Conservation (phyloP, 768 basidiomycete species). For the Crassisporium funariophilum region DNA sequence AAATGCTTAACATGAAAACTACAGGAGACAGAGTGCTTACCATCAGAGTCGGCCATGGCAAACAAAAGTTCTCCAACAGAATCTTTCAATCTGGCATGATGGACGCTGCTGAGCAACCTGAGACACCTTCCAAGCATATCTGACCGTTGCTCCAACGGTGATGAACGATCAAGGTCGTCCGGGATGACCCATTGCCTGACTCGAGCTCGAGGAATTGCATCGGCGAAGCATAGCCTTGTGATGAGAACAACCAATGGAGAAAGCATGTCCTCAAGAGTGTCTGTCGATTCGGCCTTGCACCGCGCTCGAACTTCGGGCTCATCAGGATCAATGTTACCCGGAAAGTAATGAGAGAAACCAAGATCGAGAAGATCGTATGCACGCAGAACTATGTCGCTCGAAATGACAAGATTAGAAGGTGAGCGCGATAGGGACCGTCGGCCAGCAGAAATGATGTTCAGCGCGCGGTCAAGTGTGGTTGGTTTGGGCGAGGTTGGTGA, state of each 20-base stretch:
- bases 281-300: slow-evolving; percentile 48
- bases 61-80: slow-evolving; percentile 87
- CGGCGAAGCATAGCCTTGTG: slow-evolving; percentile 66
- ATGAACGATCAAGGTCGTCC: slow-evolving; percentile 75
- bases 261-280: slow-evolving; percentile 74
- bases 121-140: slow-evolving; percentile 81
- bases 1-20: slow-evolving; percentile 1
- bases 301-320: slow-evolving; percentile 58
- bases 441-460: slow-evolving; percentile 54
- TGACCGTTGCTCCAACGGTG: slow-evolving; percentile 69
- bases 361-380: slow-evolving; percentile 70
- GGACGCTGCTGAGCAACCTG: slow-evolving; percentile 73
- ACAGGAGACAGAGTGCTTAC: slow-evolving; percentile 26
- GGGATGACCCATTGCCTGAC: slow-evolving; percentile 76
- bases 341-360: slow-evolving; percentile 63
- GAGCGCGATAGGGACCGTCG: slow-evolving; percentile 56
- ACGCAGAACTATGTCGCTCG: slow-evolving; percentile 57
- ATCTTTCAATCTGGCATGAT: slow-evolving; percentile 72
- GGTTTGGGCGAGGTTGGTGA: slow-evolving; percentile 36
- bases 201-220: slow-evolving; percentile 55
- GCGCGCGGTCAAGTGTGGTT: slow-evolving; percentile 59
- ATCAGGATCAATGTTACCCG: slow-evolving; percentile 64
- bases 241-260: slow-evolving; percentile 78
- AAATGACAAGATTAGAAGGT: slow-evolving; percentile 34
- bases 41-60: slow-evolving; percentile 78